These are phyloP conservation scores for Coemansia javaensis DNA, from an alignment of 192 early-diverging fungal genomes.

Conservation along the genomic window DNA sequence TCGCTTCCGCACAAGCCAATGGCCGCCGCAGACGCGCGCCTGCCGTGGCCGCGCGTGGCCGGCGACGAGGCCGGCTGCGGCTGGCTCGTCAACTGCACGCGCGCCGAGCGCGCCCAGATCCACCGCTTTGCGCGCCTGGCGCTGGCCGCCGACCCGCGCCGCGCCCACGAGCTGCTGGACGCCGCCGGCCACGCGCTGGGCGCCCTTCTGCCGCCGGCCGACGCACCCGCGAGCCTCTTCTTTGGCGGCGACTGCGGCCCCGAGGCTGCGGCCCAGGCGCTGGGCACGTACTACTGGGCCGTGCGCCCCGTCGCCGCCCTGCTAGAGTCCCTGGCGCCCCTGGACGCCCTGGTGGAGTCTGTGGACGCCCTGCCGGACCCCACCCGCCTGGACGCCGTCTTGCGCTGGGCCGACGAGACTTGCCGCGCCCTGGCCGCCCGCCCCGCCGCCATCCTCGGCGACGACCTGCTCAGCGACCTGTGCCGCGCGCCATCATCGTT, in stretches of 20 bases:
- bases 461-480: background rate
- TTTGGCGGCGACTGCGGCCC: too few species aligned
- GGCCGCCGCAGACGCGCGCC: background rate
- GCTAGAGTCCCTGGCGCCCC: background rate
- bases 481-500: background rate
- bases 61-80: constrained; percentile 37
- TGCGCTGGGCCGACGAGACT: background rate
- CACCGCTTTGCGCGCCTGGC: constrained; percentile 8
- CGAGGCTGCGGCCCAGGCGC: background rate
- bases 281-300: constrained; percentile 19
- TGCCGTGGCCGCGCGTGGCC: constrained; percentile 22
- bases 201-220: background rate
- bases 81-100: constrained; percentile 26
- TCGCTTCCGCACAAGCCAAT: background rate
- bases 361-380: too few species aligned
- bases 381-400: too few species aligned
- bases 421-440: background rate
- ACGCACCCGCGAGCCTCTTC: too few species aligned
- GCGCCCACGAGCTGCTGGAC: constrained; percentile 1
- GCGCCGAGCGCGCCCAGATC: background rate
- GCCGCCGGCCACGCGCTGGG: background rate
- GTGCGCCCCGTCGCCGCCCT: constrained; percentile 5
- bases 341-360: too few species aligned
- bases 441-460: background rate
- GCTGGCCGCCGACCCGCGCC: background rate